These are phyloP conservation scores for Wilhelminamyces savonicus DNA, from an alignment of 805 yeast genomes.

Conservation along the genomic window DNA sequence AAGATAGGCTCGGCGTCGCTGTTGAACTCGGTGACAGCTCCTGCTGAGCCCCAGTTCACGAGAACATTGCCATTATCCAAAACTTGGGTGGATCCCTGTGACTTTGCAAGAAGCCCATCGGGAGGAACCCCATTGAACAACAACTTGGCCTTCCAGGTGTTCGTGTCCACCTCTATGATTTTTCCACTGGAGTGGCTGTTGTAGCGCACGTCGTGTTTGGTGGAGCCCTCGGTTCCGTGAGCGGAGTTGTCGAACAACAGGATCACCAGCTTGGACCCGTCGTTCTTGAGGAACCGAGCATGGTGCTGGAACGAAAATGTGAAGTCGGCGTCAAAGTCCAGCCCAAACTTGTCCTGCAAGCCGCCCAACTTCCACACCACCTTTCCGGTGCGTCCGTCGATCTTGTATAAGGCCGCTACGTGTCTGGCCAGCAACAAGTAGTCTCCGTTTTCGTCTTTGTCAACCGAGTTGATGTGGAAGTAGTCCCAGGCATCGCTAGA, in stretches of 20 bases:
- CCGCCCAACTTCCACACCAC: conserved; percentile 30
- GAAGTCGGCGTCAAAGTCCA: conserved; percentile 12
- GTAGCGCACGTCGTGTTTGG: conserved; percentile 16
- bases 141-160: conserved; percentile 18
- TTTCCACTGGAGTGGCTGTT: conserved; percentile 24
- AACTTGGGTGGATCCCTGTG: conserved; percentile 28
- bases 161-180: conserved; percentile 24
- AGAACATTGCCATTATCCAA: conserved; percentile 26
- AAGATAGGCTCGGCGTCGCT: conserved; percentile 20
- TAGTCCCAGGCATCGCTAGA: conserved; percentile 34
- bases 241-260: conserved; percentile 33
- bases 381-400: conserved; percentile 29
- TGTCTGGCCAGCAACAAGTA: conserved; percentile 31
- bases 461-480: conserved; percentile 34
- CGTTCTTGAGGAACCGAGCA: conserved; percentile 21
- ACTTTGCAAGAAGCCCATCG: conserved; percentile 15
- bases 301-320: conserved; percentile 33
- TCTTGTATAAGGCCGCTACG: conserved; percentile 26
- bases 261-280: conserved; percentile 19
- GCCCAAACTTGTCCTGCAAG: conserved; percentile 11
- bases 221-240: conserved; percentile 26
- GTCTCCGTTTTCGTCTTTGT: conserved; percentile 27
- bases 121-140: conserved; percentile 19
- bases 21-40: conserved; percentile 30
- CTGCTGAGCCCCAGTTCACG: conserved; percentile 34